These are phyloP conservation scores for Tephrocybe sp. DNA, from an alignment of 768 basidiomycete species.

Conservation along the genomic window DNA sequence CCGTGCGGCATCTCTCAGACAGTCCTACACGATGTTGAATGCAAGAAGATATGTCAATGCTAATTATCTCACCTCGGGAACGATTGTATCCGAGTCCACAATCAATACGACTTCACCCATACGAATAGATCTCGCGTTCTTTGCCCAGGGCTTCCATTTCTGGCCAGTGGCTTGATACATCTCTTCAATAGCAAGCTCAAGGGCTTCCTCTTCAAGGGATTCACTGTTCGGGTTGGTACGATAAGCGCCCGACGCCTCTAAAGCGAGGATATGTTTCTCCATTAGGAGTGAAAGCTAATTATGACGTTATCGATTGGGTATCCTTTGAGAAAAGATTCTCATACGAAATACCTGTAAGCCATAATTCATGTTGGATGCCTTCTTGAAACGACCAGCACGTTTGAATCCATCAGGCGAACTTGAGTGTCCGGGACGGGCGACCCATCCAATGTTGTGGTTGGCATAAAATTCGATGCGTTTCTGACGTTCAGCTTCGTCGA, in stretches of 20 bases:
- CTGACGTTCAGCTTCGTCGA: slow-evolving; percentile 58
- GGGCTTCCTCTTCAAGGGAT: slow-evolving; percentile 67
- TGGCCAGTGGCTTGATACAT: slow-evolving; percentile 54
- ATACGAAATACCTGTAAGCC: slow-evolving; percentile 42
- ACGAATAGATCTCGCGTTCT: slow-evolving; percentile 71
- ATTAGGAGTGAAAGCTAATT: slow-evolving; percentile 60
- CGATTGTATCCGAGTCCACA: slow-evolving; percentile 78
- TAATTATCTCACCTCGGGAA: slow-evolving; percentile 54
- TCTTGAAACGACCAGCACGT: slow-evolving; percentile 88
- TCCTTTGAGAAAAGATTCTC: background rate
- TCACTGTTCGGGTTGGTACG: slow-evolving; percentile 35
- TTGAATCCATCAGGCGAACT: slow-evolving; percentile 62
- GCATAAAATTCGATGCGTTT: slow-evolving; percentile 73
- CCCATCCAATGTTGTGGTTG: slow-evolving; percentile 78
- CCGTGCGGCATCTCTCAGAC: slow-evolving; percentile 85
- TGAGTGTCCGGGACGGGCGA: slow-evolving; percentile 75
- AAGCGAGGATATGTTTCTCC: slow-evolving; percentile 46
- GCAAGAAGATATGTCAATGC: background rate
- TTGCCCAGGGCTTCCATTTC: slow-evolving; percentile 72
- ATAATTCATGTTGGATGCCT: slow-evolving; percentile 89
- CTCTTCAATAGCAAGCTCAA: slow-evolving; percentile 75
- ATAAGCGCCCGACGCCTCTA: slow-evolving; percentile 39
- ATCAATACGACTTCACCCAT: slow-evolving; percentile 79
- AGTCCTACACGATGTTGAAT: slow-evolving; percentile 49
- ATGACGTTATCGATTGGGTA: slow-evolving; percentile 3